A percentile compares a stretch with the other conserved stretches of the same genome.
Conservation (phyloP, 2,329 filamentous ascomycete species). For the Aspergillus pseudoviridinutans region DNA sequence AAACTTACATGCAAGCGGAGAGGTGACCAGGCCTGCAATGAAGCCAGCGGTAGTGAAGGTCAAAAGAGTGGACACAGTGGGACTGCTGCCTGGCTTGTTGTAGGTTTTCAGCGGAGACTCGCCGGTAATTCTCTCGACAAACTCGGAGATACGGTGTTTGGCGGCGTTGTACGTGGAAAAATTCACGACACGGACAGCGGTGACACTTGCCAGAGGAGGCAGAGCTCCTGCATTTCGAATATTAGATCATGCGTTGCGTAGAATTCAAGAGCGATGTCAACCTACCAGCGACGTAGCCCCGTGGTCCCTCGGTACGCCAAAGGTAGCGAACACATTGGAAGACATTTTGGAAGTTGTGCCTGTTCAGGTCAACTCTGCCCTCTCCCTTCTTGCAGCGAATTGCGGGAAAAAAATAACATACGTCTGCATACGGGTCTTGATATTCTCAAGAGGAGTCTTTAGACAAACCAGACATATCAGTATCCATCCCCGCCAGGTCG, state of each 20-base stretch:
- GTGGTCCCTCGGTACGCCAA: conserved; percentile 45
- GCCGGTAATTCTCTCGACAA: conserved; percentile 39
- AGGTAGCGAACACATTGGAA: conserved; percentile 42
- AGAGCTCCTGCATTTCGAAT: conserved; percentile 33
- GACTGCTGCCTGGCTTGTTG: conserved; percentile 40
- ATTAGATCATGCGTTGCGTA: background rate
- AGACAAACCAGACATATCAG: background rate
- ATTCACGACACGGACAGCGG: conserved; percentile 42
- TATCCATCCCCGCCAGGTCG: background rate
- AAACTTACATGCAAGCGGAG: conserved; percentile 43
- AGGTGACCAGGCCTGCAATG: conserved; percentile 38
- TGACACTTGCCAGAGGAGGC: conserved; percentile 44
- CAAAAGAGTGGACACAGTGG: conserved; percentile 38
- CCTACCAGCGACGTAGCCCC: conserved; percentile 46
- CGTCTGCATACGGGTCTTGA: conserved; percentile 50
- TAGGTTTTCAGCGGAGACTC: conserved; percentile 38
- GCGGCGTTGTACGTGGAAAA: conserved; percentile 45
- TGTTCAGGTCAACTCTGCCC: conserved; percentile 15
- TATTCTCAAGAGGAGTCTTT: conserved; percentile 46
- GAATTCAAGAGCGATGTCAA: background rate
- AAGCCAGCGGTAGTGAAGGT: conserved; percentile 43
- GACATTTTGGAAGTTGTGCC: conserved; percentile 44
- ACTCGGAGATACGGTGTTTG: conserved; percentile 39
- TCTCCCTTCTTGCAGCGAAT: background rate
- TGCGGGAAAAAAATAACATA: conserved; percentile 20